phyloP scores from a whole-genome alignment of 2,329 filamentous ascomycete genomes.

The Penicillium sp. region DNA sequence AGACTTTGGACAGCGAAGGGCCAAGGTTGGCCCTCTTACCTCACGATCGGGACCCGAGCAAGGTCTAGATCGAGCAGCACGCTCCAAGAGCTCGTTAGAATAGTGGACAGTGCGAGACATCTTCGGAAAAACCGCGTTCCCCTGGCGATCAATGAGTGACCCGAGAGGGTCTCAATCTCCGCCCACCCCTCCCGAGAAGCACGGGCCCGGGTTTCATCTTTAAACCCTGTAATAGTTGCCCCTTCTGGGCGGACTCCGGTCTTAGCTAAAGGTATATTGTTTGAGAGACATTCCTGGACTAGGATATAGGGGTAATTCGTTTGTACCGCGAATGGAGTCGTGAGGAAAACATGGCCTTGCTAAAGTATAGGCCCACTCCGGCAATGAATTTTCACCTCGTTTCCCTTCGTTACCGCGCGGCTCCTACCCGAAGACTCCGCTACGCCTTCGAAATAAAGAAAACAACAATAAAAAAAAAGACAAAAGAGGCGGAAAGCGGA shows the following conservation, averaged over 20 bases:
- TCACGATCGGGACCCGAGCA: no score
- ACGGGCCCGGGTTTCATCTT: slow-evolving; percentile 31
- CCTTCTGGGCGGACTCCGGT: background rate
- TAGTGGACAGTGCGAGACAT: slow-evolving; percentile 5
- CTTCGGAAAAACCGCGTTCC: background rate
- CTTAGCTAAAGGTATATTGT: no score
- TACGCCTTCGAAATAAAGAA: background rate
- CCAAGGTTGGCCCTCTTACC: no score
- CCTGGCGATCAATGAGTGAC: slow-evolving; percentile 1
- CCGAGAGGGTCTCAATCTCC: slow-evolving; percentile 16
- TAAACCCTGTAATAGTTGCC: slow-evolving; percentile 2
- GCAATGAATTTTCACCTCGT: background rate
- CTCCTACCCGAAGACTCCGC: slow-evolving; percentile 18
- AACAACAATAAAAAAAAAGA: no score
- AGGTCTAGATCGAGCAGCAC: slow-evolving; percentile 3
- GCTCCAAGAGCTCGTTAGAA: slow-evolving; percentile 1
- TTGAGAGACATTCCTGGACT: no score
- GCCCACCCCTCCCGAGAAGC: slow-evolving; percentile 27
- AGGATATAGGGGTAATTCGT: no score
- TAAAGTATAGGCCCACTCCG: slow-evolving; percentile 3
- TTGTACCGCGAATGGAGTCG: no score
- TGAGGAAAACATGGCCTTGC: background rate
- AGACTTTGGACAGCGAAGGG: no score
- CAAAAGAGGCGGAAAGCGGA: slow-evolving; percentile 13
- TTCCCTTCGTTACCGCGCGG: slow-evolving; percentile 16